Percentiles rank a stretch among this genome's conserved stretches.
Evolutionary conservation across 352 stramenopile species (phyloP).

Genomic region (Phytophthora pseudosyringae): DNA sequence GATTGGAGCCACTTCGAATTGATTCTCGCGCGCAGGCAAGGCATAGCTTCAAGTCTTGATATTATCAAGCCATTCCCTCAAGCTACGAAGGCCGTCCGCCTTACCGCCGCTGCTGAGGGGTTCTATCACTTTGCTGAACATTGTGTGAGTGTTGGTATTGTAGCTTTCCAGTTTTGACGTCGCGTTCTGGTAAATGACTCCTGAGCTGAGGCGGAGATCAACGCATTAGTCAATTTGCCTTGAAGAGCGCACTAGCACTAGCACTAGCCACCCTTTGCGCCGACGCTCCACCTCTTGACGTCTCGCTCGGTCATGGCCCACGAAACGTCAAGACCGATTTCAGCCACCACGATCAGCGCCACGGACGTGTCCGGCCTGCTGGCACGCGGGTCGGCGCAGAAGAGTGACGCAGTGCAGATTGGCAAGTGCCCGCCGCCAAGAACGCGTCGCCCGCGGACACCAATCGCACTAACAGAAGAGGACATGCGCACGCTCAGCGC

Average conservation of each 20-base stretch:
- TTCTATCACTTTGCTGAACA: constrained; percentile 3
- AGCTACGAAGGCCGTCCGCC: constrained; percentile 3
- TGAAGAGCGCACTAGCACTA: constrained; percentile 6
- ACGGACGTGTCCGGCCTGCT: constrained; percentile 39
- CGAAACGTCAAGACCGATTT: constrained; percentile 24
- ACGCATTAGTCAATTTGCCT: constrained; percentile 33
- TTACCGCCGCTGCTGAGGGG: constrained; percentile 6
- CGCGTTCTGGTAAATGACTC: constrained; percentile 13
- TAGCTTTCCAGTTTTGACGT: neutral
- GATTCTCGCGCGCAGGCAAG: constrained; percentile 9
- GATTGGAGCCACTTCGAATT: constrained; percentile 18
- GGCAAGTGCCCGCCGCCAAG: constrained; percentile 39
- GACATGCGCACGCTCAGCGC: constrained; percentile 46
- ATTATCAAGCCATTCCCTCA: constrained; percentile 36
- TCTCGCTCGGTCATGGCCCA: constrained; percentile 25
- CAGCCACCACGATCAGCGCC: constrained; percentile 30
- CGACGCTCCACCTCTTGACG: neutral
- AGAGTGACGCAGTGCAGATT: constrained; percentile 28
- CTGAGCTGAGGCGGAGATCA: constrained; percentile 1
- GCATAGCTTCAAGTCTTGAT: constrained; percentile 37
- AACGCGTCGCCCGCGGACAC: constrained; percentile 43
- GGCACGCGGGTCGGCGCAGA: constrained; percentile 27
- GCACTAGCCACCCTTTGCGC: too few species aligned
- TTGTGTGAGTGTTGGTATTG: constrained; percentile 35
- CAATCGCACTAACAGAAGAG: constrained; percentile 60